Evolutionary conservation across 129 eudicot species (phyloP), one percentile per base, ranked within the genome.

Genomic region (Lactuca saligna): DNA sequence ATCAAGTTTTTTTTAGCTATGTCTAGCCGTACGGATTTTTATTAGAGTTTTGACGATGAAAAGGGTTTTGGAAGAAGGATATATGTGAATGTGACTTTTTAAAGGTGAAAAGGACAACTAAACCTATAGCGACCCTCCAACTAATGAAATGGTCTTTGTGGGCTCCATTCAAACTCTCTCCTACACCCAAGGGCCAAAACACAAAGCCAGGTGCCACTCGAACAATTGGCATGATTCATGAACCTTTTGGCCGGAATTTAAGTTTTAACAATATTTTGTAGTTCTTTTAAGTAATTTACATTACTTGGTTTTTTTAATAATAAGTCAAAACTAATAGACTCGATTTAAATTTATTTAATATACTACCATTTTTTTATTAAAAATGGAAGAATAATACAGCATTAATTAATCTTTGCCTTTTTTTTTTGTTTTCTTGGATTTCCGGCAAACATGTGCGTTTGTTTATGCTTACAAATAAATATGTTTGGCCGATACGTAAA

Each of bases 91-190:
- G 29, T 53, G 57, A 53, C 71, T 56, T 74, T 56, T 33, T 33
- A 66, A 58, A 58, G 78, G 7, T n/a, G 75, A 75, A 75, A 68
- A 14, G 65, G 70, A 68, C 75, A 68, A 53, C 53, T 58, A 54
- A 34, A 13, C 80, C 58, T 39, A 67, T 67, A 66, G 56, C 68
- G 68, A 76, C 80, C 69, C 55, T 66, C 68, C 79, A 58, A 76
- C 32, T 76, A 51, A 39, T 56, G 64, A 58, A 60, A 76, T 53
- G 80, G 75, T 76, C 32, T 68, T 76, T 68, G 75, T 76, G 57
- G 80, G 80, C 16, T 46, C 74, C 80, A 75, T 32, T 57, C 75
- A 75, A 75, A 63, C 80, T 68, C 75, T 75, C 68, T 68, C 64
- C 10, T 68, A 32, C 25, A 31, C 50, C 80, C 75, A 75, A 75